These are phyloP conservation scores for Solanum phureja DNA, from an alignment of 257 asterid genomes.

Conservation along the genomic window DNA sequence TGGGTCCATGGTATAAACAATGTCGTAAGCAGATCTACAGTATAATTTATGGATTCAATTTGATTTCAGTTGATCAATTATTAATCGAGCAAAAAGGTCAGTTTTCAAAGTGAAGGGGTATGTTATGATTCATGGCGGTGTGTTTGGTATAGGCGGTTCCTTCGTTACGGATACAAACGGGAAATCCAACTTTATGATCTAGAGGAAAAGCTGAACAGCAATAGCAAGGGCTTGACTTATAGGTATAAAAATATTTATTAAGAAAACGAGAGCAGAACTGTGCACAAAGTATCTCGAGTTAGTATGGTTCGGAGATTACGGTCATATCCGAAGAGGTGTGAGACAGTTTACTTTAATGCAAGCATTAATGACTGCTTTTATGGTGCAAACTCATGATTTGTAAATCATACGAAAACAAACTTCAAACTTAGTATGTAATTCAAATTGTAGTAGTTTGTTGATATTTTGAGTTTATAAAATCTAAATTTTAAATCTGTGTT, in stretches of 20 bases:
- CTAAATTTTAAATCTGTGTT: not conserved
- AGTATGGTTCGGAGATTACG: not conserved
- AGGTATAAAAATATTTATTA: not conserved
- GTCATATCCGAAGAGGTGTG: not conserved
- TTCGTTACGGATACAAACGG: not conserved
- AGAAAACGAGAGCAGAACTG: too few relatives aligned
- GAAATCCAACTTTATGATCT: not conserved
- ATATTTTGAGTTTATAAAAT: not conserved
- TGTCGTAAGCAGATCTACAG: not conserved
- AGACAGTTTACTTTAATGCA: too few relatives aligned
- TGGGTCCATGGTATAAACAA: not conserved
- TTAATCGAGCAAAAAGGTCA: not conserved
- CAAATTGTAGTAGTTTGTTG: not conserved
- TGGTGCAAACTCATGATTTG: too few relatives aligned
- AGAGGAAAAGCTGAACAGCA: not conserved
- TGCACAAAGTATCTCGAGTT: not conserved
- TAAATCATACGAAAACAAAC: too few relatives aligned
- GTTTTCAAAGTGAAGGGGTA: not conserved
- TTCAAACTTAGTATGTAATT: too few relatives aligned
- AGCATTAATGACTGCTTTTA: not conserved
- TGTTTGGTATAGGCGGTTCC: accelerated
- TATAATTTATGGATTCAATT: accelerated
- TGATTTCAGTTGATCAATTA: not conserved
- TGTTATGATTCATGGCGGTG: accelerated
- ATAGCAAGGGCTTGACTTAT: not conserved